phyloP scores from a whole-genome alignment of 2,329 filamentous ascomycete genomes.

The Xylariaceae sp. region DNA sequence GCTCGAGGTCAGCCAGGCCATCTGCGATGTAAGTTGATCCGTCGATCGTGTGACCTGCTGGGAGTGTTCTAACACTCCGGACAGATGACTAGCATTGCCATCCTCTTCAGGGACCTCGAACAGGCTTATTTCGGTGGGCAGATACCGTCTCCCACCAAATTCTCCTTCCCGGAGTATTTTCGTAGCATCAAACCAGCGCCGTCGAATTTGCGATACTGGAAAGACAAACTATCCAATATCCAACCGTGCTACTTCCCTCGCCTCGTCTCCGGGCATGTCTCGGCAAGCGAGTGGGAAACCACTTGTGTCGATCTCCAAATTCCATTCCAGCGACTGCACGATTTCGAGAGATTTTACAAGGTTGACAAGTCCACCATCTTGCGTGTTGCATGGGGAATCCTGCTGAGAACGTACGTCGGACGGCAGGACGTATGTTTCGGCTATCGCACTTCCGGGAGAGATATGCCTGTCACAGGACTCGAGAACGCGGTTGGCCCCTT shows the following conservation, averaged over 20 bases:
- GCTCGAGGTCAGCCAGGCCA: slow-evolving; percentile 45
- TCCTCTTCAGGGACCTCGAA: slow-evolving; percentile 43
- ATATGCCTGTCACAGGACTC: slow-evolving; percentile 38
- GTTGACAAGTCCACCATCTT: slow-evolving; percentile 46
- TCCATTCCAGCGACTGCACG: slow-evolving; percentile 35
- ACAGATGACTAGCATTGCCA: slow-evolving; percentile 37
- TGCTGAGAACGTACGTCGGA: slow-evolving; percentile 50
- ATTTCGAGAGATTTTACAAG: slow-evolving; percentile 37
- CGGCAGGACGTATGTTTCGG: slow-evolving; percentile 51
- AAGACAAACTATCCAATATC: slow-evolving; percentile 33
- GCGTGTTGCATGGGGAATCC: slow-evolving; percentile 54
- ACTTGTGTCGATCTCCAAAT: slow-evolving; percentile 38
- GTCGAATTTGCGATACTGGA: slow-evolving; percentile 43
- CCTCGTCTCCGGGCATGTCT: slow-evolving; percentile 25
- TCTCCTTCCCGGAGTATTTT: slow-evolving; percentile 36
- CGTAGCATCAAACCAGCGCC: slow-evolving; percentile 32
- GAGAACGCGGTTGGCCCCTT: slow-evolving; percentile 43
- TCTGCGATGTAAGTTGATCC: slow-evolving; percentile 38
- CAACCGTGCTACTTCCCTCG: slow-evolving; percentile 43
- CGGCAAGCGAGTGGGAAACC: slow-evolving; percentile 29
- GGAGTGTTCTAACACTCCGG: slow-evolving; percentile 6
- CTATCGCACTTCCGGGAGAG: slow-evolving; percentile 41
- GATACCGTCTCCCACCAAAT: slow-evolving; percentile 29
- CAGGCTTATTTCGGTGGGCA: slow-evolving; percentile 38
- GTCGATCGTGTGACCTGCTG: no score